phyloP scores from a whole-genome alignment of 2,329 filamentous ascomycete species.

The Byssothecium circinans region DNA sequence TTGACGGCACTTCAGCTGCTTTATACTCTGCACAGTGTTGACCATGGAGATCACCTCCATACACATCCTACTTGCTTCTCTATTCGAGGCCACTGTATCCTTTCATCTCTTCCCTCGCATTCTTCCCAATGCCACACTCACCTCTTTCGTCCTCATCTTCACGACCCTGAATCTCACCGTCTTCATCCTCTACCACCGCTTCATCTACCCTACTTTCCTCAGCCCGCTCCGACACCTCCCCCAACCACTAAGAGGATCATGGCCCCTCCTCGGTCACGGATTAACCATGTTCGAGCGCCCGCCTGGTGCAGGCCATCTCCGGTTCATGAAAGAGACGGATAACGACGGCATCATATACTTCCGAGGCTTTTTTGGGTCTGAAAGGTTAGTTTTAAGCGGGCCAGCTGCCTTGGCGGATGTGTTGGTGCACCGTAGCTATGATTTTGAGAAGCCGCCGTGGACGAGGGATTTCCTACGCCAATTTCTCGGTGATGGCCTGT shows the following conservation, averaged over 20 bases:
- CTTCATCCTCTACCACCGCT: slow-evolving; percentile 20
- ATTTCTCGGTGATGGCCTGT: slow-evolving; percentile 55
- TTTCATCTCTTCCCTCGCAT: slow-evolving; percentile 24
- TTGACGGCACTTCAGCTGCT: too few species aligned
- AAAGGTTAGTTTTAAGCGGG: slow-evolving; percentile 43
- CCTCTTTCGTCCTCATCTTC: slow-evolving; percentile 20
- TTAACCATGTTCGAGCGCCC: slow-evolving; percentile 38
- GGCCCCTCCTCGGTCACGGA: slow-evolving; percentile 44
- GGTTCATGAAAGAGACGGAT: slow-evolving; percentile 42
- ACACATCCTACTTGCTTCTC: slow-evolving; percentile 18
- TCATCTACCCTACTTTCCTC: slow-evolving; percentile 44
- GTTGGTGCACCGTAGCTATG: slow-evolving; percentile 56
- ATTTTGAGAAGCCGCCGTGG: slow-evolving; percentile 55
- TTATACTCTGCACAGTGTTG: too few species aligned
- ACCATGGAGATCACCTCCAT: slow-evolving; percentile 19
- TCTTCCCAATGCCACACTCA: slow-evolving; percentile 16
- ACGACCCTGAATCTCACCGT: slow-evolving; percentile 18
- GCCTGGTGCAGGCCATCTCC: slow-evolving; percentile 34
- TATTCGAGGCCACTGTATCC: slow-evolving; percentile 21
- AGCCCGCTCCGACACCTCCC: slow-evolving; percentile 47
- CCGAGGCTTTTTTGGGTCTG: slow-evolving; percentile 42
- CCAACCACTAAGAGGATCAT: slow-evolving; percentile 21
- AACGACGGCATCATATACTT: slow-evolving; percentile 47
- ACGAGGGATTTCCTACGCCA: slow-evolving; percentile 49
- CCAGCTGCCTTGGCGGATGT: slow-evolving; percentile 53